Evolutionary conservation across 2,329 filamentous ascomycete genomes (phyloP).

Genomic region (Diaporthe vexans): DNA sequence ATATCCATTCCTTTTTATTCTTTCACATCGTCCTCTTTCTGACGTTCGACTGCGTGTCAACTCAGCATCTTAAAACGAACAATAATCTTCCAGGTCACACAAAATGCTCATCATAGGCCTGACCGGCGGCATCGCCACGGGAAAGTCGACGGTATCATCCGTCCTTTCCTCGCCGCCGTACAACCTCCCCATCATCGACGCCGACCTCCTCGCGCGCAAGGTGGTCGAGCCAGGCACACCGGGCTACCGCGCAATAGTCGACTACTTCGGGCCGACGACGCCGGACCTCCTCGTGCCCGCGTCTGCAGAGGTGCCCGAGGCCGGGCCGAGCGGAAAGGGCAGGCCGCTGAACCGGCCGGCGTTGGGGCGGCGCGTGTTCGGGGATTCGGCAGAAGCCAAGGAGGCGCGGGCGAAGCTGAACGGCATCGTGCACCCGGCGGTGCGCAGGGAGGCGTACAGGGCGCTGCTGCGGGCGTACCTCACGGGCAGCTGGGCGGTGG

Average conservation of each 20-base stretch:
- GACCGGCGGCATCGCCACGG: slow-evolving; percentile 96
- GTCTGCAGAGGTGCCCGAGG: slow-evolving; percentile 64
- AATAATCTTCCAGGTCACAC: neutral
- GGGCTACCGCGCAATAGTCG: slow-evolving; percentile 86
- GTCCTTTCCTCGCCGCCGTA: slow-evolving; percentile 86
- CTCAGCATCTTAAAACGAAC: neutral
- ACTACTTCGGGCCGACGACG: slow-evolving; percentile 84
- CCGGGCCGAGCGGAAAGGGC: slow-evolving; percentile 72
- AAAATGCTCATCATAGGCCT: slow-evolving; percentile 93
- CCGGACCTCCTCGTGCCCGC: slow-evolving; percentile 84
- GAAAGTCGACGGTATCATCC: slow-evolving; percentile 94
- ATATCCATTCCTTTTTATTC: neutral
- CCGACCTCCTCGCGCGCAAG: slow-evolving; percentile 90
- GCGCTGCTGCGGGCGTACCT: slow-evolving; percentile 81
- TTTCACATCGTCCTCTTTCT: neutral
- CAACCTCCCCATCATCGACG: slow-evolving; percentile 91
- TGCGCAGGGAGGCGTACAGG: slow-evolving; percentile 85
- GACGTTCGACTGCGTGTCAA: neutral
- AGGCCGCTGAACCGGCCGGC: slow-evolving; percentile 87
- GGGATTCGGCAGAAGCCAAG: slow-evolving; percentile 77
- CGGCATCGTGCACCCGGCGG: slow-evolving; percentile 91
- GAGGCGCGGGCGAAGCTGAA: slow-evolving; percentile 85
- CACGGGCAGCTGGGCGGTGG: slow-evolving; percentile 85
- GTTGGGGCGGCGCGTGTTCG: slow-evolving; percentile 89
- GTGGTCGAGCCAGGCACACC: slow-evolving; percentile 93